These are phyloP conservation scores for Verticillium tricorpus DNA, from an alignment of 2,329 filamentous ascomycete genomes.

Conservation along the genomic window DNA sequence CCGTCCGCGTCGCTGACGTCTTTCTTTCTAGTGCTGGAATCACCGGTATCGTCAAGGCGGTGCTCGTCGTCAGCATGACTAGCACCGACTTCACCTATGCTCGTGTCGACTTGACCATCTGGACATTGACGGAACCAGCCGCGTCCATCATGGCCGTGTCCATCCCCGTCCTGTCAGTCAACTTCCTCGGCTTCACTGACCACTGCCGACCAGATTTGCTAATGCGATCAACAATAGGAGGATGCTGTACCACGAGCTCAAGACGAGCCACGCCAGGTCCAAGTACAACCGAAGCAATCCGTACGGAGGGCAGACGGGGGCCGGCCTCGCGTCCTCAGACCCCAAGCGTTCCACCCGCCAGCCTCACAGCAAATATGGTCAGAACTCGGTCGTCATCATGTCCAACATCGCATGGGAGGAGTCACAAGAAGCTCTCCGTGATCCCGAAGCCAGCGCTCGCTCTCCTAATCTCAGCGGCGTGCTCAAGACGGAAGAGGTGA, in stretches of 20 bases:
- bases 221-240: slow-evolving; percentile 15
- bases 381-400: slow-evolving; percentile 26
- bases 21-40: slow-evolving; percentile 20
- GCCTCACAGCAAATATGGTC: slow-evolving; percentile 18
- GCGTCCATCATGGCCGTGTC: slow-evolving; percentile 30
- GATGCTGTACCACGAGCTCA: slow-evolving; percentile 28
- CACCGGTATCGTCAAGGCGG: slow-evolving; percentile 27
- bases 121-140: slow-evolving; percentile 28
- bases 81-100: slow-evolving; percentile 27
- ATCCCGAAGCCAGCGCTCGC: slow-evolving; percentile 9
- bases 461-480: slow-evolving; percentile 16
- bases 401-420: slow-evolving; percentile 24
- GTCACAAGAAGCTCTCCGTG: slow-evolving; percentile 25
- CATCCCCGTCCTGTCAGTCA: slow-evolving; percentile 26
- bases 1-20: not conserved
- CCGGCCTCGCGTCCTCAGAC: slow-evolving; percentile 5
- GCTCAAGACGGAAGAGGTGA: slow-evolving; percentile 25
- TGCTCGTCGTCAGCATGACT: slow-evolving; percentile 24
- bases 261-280: slow-evolving; percentile 20
- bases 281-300: slow-evolving; percentile 6
- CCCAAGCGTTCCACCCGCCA: slow-evolving; percentile 13
- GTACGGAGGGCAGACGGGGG: slow-evolving; percentile 2
- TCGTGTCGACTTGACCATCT: slow-evolving; percentile 28
- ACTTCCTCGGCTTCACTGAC: not conserved
- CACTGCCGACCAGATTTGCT: not conserved